Conservation (phyloP, 2,329 filamentous ascomycete species). For the Neonectria neomacrospora region DNA sequence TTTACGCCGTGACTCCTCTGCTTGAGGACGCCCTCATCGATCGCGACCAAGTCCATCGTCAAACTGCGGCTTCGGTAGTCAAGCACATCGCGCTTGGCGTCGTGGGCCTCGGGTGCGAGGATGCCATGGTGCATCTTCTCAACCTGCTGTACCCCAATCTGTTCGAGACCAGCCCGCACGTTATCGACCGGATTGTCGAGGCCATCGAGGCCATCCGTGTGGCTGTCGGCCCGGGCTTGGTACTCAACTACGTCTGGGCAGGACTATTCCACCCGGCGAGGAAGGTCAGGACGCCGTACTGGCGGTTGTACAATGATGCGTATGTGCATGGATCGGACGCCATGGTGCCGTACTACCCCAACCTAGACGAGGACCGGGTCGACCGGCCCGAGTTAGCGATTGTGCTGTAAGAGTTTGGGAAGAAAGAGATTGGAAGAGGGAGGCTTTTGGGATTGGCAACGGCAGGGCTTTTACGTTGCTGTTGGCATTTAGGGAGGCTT, state of each 20-base stretch:
- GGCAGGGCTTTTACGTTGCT: slow-evolving; percentile 14
- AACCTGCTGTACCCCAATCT: slow-evolving; percentile 97
- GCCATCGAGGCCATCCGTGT: slow-evolving; percentile 96
- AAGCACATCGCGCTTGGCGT: slow-evolving; percentile 98
- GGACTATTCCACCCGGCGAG: slow-evolving; percentile 96
- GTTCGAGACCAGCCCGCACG: slow-evolving; percentile 97
- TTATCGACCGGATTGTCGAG: slow-evolving; percentile 97
- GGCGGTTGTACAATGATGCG: slow-evolving; percentile 95
- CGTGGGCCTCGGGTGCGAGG: slow-evolving; percentile 96
- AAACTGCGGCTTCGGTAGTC: slow-evolving; percentile 95
- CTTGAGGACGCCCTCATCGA: slow-evolving; percentile 98
- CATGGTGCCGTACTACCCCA: slow-evolving; percentile 96
- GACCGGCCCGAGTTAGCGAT: slow-evolving; percentile 85
- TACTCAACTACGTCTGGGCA: slow-evolving; percentile 99
- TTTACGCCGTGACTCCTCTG: slow-evolving; percentile 95
- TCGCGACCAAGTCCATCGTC: slow-evolving; percentile 95
- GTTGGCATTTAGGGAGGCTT: slow-evolving; percentile 32
- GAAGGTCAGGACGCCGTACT: slow-evolving; percentile 94
- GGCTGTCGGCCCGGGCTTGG: slow-evolving; percentile 89
- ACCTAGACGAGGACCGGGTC: slow-evolving; percentile 81
- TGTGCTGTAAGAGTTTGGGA: slow-evolving; percentile 69
- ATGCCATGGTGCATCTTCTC: slow-evolving; percentile 97
- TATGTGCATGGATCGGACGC: slow-evolving; percentile 94
- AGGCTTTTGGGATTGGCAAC: slow-evolving; percentile 12
- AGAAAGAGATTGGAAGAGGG: slow-evolving; percentile 46